Evolutionary conservation across 179 eudicot species (phyloP).

Genomic region (Silene vulgaris): DNA sequence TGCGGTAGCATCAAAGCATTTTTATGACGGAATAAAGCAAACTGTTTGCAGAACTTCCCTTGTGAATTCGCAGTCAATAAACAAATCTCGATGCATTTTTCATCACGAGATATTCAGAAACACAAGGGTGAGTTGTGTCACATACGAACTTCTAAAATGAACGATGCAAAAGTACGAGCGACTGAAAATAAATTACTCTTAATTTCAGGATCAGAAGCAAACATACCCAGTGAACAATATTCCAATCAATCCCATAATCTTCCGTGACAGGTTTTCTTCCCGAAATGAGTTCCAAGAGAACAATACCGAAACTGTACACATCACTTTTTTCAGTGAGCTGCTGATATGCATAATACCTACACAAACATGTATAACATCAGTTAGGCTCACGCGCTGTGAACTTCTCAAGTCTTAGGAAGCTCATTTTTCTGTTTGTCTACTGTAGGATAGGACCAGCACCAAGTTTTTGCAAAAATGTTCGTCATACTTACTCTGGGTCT

Average conservation of each 20-base stretch:
- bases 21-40: no score
- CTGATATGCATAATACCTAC: slow-evolving; percentile 77
- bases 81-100: background rate
- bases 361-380: slow-evolving; percentile 9
- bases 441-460: background rate
- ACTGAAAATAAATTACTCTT: background rate
- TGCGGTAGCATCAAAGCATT: no score
- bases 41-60: no score
- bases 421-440: background rate
- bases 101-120: background rate
- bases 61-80: no score
- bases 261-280: slow-evolving; percentile 89
- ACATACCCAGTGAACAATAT: slow-evolving; percentile 92
- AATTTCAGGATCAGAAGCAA: slow-evolving; percentile 8
- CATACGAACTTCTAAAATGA: background rate
- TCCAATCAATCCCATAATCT: slow-evolving; percentile 86
- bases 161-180: background rate
- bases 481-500: slow-evolving; percentile 77
- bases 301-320: slow-evolving; percentile 89
- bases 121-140: background rate
- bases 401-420: background rate
- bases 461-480: background rate
- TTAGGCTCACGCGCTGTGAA: background rate
- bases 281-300: slow-evolving; percentile 80
- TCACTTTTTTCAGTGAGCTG: slow-evolving; percentile 91